Percentiles rank a stretch among this genome's conserved stretches.
Conservation (phyloP, 495 filamentous ascomycete species). For the Talaromyces stipitatus region DNA sequence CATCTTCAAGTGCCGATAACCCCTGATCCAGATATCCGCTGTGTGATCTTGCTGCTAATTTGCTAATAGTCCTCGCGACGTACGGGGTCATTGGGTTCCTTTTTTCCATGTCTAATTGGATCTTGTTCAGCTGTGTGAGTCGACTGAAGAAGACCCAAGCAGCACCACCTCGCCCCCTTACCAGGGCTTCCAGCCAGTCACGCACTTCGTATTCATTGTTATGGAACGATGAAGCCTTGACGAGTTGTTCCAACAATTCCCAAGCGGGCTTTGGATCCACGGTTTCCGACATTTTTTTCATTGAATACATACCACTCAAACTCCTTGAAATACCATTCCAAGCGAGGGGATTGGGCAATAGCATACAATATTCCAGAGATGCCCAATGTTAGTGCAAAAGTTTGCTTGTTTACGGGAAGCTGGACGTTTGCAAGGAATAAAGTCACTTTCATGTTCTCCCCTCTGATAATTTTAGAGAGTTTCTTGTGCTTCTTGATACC, state of each 20-base stretch:
- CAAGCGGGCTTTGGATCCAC: not conserved
- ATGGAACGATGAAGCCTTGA: not conserved
- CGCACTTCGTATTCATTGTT: not conserved
- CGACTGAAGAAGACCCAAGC: not conserved
- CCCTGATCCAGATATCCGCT: not conserved
- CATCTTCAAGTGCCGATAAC: not conserved
- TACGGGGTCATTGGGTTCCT: not conserved
- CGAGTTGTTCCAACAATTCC: not conserved
- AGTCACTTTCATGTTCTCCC: not conserved
- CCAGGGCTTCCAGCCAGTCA: not conserved
- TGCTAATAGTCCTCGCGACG: not conserved
- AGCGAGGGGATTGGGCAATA: not conserved
- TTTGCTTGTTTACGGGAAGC: not conserved
- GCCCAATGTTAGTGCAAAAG: not conserved
- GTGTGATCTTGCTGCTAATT: not conserved
- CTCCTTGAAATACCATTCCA: not conserved
- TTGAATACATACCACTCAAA: not conserved
- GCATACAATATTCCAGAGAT: not conserved
- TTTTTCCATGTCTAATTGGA: not conserved
- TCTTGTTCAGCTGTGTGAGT: not conserved
- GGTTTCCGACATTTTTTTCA: not conserved
- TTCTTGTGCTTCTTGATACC: not conserved
- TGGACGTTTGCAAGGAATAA: not conserved
- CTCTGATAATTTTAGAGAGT: not conserved
- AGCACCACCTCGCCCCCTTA: not conserved